phyloP scores from a whole-genome alignment of 2,329 filamentous ascomycete genomes.

The Celoporthe dispersa region DNA sequence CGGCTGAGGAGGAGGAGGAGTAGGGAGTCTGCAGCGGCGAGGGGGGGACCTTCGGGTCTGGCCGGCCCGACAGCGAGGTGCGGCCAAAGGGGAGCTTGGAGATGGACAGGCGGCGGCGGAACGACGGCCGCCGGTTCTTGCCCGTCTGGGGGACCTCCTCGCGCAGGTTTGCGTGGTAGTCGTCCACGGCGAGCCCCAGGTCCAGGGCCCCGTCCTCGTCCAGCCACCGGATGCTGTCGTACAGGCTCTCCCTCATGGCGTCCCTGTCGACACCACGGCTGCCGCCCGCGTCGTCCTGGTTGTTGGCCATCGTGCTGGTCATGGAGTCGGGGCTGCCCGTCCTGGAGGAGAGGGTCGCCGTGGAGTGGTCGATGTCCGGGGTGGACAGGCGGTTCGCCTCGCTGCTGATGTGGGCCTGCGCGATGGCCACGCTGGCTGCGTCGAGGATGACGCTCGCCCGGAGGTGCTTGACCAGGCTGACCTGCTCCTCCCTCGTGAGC shows the following conservation, averaged over 20 bases:
- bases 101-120: conserved; percentile 74
- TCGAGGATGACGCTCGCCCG: conserved; percentile 43
- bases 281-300: conserved; percentile 14
- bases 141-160: conserved; percentile 50
- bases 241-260: conserved; percentile 57
- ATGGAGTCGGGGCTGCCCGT: conserved; percentile 39
- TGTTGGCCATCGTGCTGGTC: conserved; percentile 27
- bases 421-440: conserved; percentile 59
- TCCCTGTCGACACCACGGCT: conserved; percentile 24
- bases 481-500: conserved; percentile 74
- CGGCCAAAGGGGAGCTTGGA: conserved; percentile 67
- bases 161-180: conserved; percentile 69
- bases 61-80: conserved; percentile 52
- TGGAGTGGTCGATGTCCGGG: conserved; percentile 37
- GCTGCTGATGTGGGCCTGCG: conserved; percentile 49
- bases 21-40: conserved; percentile 36
- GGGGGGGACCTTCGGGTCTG: conserved; percentile 38
- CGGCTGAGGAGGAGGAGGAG: too few species aligned
- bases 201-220: conserved; percentile 76
- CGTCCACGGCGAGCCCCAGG: conserved; percentile 67
- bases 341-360: conserved; percentile 37
- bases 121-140: conserved; percentile 60
- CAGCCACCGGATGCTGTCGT: conserved; percentile 74
- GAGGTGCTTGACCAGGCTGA: conserved; percentile 58
- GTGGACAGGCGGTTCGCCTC: conserved; percentile 36